Evolutionary conservation across 768 basidiomycete species (phyloP).

Genomic region (Ephemerocybe angulata): DNA sequence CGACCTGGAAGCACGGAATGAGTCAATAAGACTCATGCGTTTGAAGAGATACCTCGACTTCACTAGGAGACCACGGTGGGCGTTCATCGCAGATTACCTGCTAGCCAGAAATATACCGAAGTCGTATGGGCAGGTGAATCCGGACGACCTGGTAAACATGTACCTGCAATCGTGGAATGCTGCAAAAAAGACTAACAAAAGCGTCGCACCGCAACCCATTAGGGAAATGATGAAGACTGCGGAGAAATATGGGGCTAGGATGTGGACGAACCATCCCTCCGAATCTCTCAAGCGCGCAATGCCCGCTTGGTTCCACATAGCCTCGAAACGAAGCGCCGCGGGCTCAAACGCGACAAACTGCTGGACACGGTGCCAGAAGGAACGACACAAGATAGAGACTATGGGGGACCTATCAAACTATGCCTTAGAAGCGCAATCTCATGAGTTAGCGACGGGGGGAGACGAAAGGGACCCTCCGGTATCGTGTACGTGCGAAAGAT

Average conservation of each 20-base stretch:
- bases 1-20: constrained; percentile 18
- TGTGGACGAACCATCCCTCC: neutral
- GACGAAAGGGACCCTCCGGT: no score
- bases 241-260: neutral
- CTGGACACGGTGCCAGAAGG: neutral
- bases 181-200: neutral
- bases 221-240: neutral
- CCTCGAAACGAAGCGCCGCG: neutral
- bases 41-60: constrained; percentile 18
- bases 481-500: no score
- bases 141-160: neutral
- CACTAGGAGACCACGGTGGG: constrained; percentile 14
- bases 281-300: neutral
- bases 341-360: neutral
- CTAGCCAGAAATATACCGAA: neutral
- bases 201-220: neutral
- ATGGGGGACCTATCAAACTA: no score
- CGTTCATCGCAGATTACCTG: constrained; percentile 7
- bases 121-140: neutral
- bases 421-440: no score
- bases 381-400: neutral
- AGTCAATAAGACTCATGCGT: constrained; percentile 21
- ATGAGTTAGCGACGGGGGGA: no score
- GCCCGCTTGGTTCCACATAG: neutral
- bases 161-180: neutral